A percentile compares a stretch with the other conserved stretches of the same genome.
Conservation (phyloP, 176 grass and related monocot genomes). For the Oryza longistaminata region DNA sequence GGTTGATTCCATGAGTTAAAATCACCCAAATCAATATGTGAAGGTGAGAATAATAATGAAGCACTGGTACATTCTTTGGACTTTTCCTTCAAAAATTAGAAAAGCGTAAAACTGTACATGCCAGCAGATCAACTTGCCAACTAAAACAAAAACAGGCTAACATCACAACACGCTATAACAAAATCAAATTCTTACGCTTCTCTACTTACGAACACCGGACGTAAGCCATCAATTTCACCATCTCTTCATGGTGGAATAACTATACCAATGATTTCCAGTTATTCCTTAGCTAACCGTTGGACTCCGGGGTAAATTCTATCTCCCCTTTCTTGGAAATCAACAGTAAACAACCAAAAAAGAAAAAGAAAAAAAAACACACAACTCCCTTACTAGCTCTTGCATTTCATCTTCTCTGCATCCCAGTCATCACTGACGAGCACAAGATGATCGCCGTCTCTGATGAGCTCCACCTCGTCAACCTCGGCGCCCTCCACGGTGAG, state of each 20-base stretch:
- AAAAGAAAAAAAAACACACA: background rate
- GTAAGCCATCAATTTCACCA: background rate
- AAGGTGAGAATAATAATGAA: background rate
- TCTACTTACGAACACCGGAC: conserved; percentile 7
- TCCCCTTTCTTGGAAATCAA: background rate
- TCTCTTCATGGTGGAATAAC: conserved; percentile 12
- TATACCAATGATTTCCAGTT: background rate
- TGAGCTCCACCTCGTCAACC: conserved; percentile 73
- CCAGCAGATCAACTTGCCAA: conserved; percentile 1
- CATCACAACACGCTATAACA: background rate
- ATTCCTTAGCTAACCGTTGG: background rate
- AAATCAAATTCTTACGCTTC: background rate
- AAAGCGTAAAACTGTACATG: background rate
- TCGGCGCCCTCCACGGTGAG: conserved; percentile 68
- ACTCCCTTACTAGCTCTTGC: background rate
- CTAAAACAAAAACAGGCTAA: background rate
- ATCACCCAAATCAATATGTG: background rate
- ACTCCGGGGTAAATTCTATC: background rate
- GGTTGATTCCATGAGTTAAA: background rate
- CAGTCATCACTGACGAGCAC: conserved; percentile 55
- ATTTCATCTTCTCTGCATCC: conserved; percentile 32
- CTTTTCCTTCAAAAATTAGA: background rate
- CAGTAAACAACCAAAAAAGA: background rate
- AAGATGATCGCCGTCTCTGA: conserved; percentile 85
- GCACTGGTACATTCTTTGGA: background rate